Percentiles rank a stretch among this genome's conserved stretches.
Conservation (phyloP, 2,329 filamentous ascomycete genomes). For the Macrophomina phaseolina region DNA sequence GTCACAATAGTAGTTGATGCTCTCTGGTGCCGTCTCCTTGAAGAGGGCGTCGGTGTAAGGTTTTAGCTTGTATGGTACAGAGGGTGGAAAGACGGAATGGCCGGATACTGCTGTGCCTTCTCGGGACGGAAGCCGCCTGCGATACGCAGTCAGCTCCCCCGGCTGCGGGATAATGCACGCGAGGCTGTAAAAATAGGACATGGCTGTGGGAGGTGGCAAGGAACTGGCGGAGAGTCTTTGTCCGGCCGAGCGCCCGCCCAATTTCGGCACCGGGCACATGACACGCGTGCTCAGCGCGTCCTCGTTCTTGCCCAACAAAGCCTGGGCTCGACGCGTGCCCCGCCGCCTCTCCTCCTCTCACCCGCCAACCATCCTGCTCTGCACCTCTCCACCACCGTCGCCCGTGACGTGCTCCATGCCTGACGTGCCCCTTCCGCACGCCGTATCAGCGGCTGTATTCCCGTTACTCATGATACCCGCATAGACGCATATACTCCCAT, state of each 20-base stretch:
- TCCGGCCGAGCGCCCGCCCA: neutral
- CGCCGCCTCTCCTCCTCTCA: neutral
- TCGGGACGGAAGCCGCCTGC: too few relatives aligned
- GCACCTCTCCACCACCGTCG: neutral
- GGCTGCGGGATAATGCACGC: neutral
- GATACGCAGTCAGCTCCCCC: too few relatives aligned
- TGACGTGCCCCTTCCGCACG: neutral
- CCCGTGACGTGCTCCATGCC: neutral
- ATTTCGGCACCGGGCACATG: neutral
- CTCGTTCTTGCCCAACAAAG: too few relatives aligned
- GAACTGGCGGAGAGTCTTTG: neutral
- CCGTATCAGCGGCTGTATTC: neutral
- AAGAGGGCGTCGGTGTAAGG: too few relatives aligned
- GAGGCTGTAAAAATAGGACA: neutral
- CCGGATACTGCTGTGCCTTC: too few relatives aligned
- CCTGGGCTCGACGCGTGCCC: neutral
- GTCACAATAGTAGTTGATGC: too few relatives aligned
- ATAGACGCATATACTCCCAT: neutral
- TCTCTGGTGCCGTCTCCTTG: too few relatives aligned
- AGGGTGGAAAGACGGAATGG: too few relatives aligned
- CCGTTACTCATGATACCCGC: slow-evolving; percentile 16
- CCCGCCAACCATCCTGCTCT: neutral
- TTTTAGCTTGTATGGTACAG: too few relatives aligned
- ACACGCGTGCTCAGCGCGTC: neutral
- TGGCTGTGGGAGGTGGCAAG: neutral